A percentile compares a stretch with the other conserved stretches of the same genome.
Evolutionary conservation across 129 eudicot species (phyloP).

Genomic region (Flaveria ramosissima): DNA sequence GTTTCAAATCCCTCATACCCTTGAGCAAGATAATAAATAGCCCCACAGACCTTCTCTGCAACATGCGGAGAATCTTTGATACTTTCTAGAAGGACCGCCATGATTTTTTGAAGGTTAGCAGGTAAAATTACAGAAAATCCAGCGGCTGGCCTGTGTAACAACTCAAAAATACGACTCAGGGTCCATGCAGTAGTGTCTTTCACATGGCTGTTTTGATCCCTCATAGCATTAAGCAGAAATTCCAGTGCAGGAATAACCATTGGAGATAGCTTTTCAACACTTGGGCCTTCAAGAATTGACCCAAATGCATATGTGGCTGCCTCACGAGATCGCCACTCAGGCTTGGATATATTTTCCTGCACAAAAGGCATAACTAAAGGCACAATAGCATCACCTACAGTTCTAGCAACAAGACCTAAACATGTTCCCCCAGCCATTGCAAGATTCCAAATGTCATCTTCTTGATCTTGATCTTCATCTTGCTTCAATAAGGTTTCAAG

Average conservation of each 20-base stretch:
- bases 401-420: constrained; percentile 82
- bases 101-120: constrained; percentile 54
- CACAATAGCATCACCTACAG: constrained; percentile 82
- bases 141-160: constrained; percentile 67
- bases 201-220: constrained; percentile 80
- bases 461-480: constrained; percentile 91
- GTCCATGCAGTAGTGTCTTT: constrained; percentile 97
- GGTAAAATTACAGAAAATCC: constrained; percentile 73
- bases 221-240: constrained; percentile 79
- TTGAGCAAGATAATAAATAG: constrained; percentile 83
- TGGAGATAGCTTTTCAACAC: constrained; percentile 69
- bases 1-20: constrained; percentile 80
- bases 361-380: constrained; percentile 92
- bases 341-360: constrained; percentile 56
- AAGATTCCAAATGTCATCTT: constrained; percentile 83
- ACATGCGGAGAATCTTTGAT: constrained; percentile 80
- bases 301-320: constrained; percentile 95
- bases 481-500: constrained; percentile 85
- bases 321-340: constrained; percentile 86
- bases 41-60: constrained; percentile 91
- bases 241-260: constrained; percentile 67
- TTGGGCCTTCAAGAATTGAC: constrained; percentile 88
- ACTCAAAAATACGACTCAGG: constrained; percentile 79
- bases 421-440: constrained; percentile 98
- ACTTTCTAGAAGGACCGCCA: constrained; percentile 66